Percentiles rank a stretch among this genome's conserved stretches.
phyloP scores from a whole-genome alignment of 805 yeast genomes.

The Zygosaccharomyces rouxii region DNA sequence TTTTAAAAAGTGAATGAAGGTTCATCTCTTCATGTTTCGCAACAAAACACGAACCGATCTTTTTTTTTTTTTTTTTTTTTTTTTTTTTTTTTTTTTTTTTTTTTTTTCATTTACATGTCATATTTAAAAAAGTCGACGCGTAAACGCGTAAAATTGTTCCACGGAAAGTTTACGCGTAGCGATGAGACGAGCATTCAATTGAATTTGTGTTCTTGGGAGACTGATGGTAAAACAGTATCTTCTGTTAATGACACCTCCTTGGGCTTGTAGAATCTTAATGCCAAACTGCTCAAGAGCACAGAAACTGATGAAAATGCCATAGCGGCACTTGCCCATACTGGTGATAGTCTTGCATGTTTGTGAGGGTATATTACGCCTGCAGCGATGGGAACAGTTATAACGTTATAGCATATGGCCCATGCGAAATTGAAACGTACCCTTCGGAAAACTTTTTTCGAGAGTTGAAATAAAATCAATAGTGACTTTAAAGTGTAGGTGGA shows the following conservation, averaged over 20 bases:
- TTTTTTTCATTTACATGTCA: neutral
- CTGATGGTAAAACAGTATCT: neutral
- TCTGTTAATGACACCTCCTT: neutral
- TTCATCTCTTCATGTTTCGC: slow-evolving; percentile 5
- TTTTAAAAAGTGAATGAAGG: slow-evolving; percentile 2
- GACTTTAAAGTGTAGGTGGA: slow-evolving; percentile 48
- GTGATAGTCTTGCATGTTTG: slow-evolving; percentile 48
- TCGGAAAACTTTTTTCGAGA: slow-evolving; percentile 46
- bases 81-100: neutral
- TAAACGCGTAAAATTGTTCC: neutral
- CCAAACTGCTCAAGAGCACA: slow-evolving; percentile 54
- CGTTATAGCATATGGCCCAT: slow-evolving; percentile 56
- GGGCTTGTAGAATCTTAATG: slow-evolving; percentile 46
- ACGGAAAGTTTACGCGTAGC: neutral
- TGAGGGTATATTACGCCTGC: slow-evolving; percentile 64
- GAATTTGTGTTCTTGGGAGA: neutral
- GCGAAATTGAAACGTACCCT: slow-evolving; percentile 55
- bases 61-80: slow-evolving; percentile 2
- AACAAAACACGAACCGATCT: slow-evolving; percentile 3
- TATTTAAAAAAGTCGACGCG: neutral
- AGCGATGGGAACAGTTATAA: slow-evolving; percentile 57
- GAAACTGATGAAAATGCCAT: slow-evolving; percentile 59
- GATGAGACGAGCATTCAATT: neutral
- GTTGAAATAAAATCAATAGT: slow-evolving; percentile 50
- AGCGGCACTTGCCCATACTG: slow-evolving; percentile 66